Base-by-base conservation (phyloP, 2,329 filamentous ascomycete genomes). In the Conoideocrella luteorostrata region DNA sequence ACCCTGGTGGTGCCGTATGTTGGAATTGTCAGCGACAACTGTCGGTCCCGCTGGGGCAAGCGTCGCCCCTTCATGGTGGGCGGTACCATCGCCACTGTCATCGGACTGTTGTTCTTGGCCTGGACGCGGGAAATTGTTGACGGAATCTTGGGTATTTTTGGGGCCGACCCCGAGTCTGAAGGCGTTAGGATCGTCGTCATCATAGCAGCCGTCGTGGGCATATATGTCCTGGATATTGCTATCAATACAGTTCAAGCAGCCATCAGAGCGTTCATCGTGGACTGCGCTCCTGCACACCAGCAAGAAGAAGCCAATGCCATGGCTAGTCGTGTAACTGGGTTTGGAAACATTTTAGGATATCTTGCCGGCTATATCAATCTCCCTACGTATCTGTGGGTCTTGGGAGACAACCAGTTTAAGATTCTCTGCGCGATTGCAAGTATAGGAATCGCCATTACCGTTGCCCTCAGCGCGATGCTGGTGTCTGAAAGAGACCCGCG, bases 201-300 rank as follows among this genome's bases (percentile, higher is more conserved):
- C 52, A 69, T 88, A 24, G 75, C 88, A 45, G 91, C 91, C 7
- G 88, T 95, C 5, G 60, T 89, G 23, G 84, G 89, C 68, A 86
- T 97, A 55, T 97, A 95, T 64, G 73, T 93, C 39, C 75, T 97
- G 40, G 91, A 97, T 62, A 93, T 97, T 63, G 82, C 90, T 56
- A 93, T 97, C 69, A 97, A 97, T 65, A 93, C 90, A 77, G 88
- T 97, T 26, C 91, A 97, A 75, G 91, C 93, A 39, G 86, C 82
- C 4, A 86, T 96, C 57, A 79, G 90, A 51, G 88, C 90, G 20
- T 95, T 94, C 60, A 95, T 97, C 43, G 86, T 96, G 20, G 91
- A 97, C 59, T 91, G 89, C 57, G 86, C 88, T 1, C 93, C 93
- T 0, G 80, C 87, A 2, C 90, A 96, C 57, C 91, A 97, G 62